Conservation (phyloP, 305 asterid species). For the Fraxinus velutina region DNA sequence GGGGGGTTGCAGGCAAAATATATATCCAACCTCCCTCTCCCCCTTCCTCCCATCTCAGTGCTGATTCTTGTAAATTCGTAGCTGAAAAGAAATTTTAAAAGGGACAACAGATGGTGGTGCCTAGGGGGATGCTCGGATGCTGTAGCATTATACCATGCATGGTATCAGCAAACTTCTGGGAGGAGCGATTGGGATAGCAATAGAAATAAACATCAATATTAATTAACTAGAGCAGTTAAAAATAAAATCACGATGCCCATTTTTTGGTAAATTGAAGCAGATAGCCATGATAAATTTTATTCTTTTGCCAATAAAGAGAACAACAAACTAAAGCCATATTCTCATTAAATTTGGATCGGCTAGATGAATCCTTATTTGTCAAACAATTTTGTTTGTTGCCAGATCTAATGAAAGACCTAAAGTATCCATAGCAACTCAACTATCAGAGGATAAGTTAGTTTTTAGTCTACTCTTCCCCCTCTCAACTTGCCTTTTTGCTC, state of each 20-base stretch:
- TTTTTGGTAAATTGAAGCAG: neutral
- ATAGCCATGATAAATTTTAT: neutral
- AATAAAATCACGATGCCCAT: neutral
- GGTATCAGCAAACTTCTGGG: neutral
- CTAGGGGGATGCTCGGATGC: neutral
- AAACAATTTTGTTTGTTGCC: neutral
- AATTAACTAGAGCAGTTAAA: neutral
- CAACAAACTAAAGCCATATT: neutral
- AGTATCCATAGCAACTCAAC: neutral
- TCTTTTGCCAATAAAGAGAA: neutral
- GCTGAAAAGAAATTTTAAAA: neutral
- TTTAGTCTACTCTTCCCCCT: neutral
- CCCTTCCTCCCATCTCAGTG: neutral
- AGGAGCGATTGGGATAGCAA: neutral
- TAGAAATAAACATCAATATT: neutral
- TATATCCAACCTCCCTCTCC: neutral
- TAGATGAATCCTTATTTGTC: neutral
- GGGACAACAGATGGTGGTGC: neutral
- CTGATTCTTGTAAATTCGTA: neutral
- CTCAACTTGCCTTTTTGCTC: neutral
- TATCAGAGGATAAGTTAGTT: neutral
- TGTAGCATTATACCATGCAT: neutral
- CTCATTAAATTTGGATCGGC: neutral
- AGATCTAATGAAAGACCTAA: neutral
- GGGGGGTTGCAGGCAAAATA: neutral